Percentiles rank a stretch among this genome's conserved stretches.
Conservation (phyloP, 2,329 filamentous ascomycete genomes). For the Cadophora sp. region DNA sequence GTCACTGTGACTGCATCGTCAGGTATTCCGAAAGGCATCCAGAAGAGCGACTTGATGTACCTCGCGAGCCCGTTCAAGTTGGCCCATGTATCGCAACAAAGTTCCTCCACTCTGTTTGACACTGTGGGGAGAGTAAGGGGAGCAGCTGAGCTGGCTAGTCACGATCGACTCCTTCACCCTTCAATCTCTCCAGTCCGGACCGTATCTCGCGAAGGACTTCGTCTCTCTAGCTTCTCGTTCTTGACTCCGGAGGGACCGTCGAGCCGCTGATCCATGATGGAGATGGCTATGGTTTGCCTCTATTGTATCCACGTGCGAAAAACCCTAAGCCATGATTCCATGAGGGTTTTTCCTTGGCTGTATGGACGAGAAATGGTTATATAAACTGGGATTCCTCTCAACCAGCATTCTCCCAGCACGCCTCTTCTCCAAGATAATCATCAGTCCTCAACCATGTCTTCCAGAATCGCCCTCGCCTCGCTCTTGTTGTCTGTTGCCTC, state of each 20-base stretch:
- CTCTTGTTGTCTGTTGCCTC: slow-evolving; percentile 45
- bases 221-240: neutral
- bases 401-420: slow-evolving; percentile 5
- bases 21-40: neutral
- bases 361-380: neutral
- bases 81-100: slow-evolving; percentile 21
- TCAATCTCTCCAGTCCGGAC: slow-evolving; percentile 18
- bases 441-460: slow-evolving; percentile 31
- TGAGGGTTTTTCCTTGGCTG: neutral
- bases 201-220: slow-evolving; percentile 16
- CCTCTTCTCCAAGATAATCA: slow-evolving; percentile 12
- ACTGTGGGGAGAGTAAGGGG: neutral
- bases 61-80: slow-evolving; percentile 16
- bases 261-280: slow-evolving; percentile 23
- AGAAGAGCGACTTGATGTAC: slow-evolving; percentile 12
- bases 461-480: slow-evolving; percentile 28
- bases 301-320: neutral
- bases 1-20: neutral
- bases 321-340: neutral
- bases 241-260: slow-evolving; percentile 22
- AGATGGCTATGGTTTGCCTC: neutral
- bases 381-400: slow-evolving; percentile 17
- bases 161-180: neutral
- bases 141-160: slow-evolving; percentile 3
- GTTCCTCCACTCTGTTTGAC: slow-evolving; percentile 24